Conservation (phyloP, 2,329 filamentous ascomycete species). For the Fusarium sp. region DNA sequence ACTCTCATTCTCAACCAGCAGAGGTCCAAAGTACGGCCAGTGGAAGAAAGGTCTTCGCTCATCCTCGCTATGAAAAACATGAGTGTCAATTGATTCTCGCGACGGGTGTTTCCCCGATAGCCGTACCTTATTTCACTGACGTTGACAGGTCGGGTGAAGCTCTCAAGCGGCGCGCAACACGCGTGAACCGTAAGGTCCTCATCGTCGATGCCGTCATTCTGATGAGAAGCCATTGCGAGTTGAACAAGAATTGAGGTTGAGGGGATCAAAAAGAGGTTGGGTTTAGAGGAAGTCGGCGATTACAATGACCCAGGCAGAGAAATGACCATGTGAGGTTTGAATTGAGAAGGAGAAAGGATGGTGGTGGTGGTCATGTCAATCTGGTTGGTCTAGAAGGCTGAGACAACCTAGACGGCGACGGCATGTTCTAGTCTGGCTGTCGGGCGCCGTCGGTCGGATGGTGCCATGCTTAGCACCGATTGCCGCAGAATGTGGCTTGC, state of each 20-base stretch:
- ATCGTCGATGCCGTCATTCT: conserved; percentile 42
- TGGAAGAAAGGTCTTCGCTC: conserved; percentile 24
- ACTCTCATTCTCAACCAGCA: conserved; percentile 80
- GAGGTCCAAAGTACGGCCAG: conserved; percentile 72
- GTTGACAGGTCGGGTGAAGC: conserved; percentile 58
- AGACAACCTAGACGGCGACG: background rate
- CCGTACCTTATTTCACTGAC: conserved; percentile 56
- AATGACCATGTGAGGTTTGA: background rate
- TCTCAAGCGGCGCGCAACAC: conserved; percentile 56
- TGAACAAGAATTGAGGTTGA: background rate
- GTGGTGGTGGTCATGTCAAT: conserved; percentile 3
- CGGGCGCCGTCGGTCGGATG: conserved; percentile 29
- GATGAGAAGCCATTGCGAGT: conserved; percentile 28
- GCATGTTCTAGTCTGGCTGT: background rate
- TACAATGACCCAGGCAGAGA: background rate
- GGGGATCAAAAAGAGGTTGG: background rate
- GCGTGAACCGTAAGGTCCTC: conserved; percentile 50
- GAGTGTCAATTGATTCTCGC: background rate
- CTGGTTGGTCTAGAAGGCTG: conserved; percentile 20
- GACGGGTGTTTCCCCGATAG: background rate
- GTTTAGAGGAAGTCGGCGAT: background rate
- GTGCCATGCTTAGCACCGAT: conserved; percentile 23
- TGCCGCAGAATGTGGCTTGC: conserved; percentile 21
- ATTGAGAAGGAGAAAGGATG: conserved; percentile 12
- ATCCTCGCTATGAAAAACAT: background rate